Percentiles rank a stretch among this genome's conserved stretches.
Conservation (phyloP, 2,329 filamentous ascomycete species). For the Colletotrichum higginsianum region DNA sequence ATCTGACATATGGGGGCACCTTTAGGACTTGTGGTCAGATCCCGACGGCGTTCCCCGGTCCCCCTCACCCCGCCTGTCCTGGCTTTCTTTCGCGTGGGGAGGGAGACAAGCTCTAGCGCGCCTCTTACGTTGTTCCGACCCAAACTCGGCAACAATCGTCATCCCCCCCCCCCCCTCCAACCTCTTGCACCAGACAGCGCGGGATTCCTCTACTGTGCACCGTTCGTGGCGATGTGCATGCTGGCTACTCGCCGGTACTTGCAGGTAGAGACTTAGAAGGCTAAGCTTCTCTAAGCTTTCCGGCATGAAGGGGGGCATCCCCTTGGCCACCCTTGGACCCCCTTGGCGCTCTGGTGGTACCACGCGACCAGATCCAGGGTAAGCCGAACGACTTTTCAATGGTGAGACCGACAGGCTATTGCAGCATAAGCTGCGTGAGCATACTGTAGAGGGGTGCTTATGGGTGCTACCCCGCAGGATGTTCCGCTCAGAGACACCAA, state of each 20-base stretch:
- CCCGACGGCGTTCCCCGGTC: conserved; percentile 3
- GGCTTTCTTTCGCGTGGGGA: neutral
- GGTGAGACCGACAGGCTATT: conserved; percentile 16
- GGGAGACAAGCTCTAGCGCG: neutral
- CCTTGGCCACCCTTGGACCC: neutral
- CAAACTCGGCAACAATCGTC: conserved; percentile 29
- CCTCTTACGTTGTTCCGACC: conserved; percentile 15
- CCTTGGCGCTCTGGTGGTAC: neutral
- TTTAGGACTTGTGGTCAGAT: conserved; percentile 9
- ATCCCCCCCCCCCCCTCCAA: neutral
- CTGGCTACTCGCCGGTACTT: neutral
- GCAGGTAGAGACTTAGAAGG: neutral
- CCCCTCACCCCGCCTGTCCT: neutral
- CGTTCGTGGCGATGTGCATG: neutral
- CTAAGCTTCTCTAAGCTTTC: conserved; percentile 34
- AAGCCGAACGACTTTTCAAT: conserved; percentile 4
- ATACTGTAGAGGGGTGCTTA: neutral
- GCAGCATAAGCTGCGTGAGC: conserved; percentile 25
- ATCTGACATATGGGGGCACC: neutral
- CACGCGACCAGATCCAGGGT: conserved; percentile 17
- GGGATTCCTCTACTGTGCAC: neutral
- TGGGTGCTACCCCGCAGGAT: conserved; percentile 24
- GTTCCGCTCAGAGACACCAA: neutral
- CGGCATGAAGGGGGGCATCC: conserved; percentile 7
- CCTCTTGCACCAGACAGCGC: neutral